Evolutionary conservation across 2,329 filamentous ascomycete genomes (phyloP).

Genomic region (Fusarium avenaceum): DNA sequence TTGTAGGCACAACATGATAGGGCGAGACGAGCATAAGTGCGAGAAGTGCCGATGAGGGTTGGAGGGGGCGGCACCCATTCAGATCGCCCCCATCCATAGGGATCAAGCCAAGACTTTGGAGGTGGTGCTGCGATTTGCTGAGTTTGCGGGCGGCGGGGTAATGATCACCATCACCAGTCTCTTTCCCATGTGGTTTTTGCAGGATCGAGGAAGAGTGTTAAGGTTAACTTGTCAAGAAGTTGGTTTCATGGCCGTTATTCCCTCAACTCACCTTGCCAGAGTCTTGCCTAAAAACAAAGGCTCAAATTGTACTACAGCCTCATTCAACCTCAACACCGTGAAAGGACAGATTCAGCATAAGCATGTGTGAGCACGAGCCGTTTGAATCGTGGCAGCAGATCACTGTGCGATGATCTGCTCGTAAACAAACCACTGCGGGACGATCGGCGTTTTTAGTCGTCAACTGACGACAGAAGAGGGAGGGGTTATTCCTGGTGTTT

Average conservation of each 20-base stretch:
- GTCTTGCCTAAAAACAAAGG: background rate
- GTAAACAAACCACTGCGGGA: conserved; percentile 21
- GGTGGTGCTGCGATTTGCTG: conserved; percentile 34
- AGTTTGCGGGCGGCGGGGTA: conserved; percentile 13
- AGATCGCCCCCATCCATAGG: conserved; percentile 32
- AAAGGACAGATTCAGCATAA: conserved; percentile 30
- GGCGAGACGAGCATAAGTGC: conserved; percentile 31
- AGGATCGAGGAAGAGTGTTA: conserved; percentile 4
- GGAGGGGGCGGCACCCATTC: conserved; percentile 38
- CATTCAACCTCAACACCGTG: conserved; percentile 7
- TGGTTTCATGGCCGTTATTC: too few relatives aligned
- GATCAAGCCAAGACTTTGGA: conserved; percentile 37
- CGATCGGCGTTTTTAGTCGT: conserved; percentile 36
- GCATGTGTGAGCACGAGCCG: conserved; percentile 37
- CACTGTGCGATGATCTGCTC: conserved; percentile 39
- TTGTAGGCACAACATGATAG: conserved; percentile 29
- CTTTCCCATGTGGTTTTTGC: conserved; percentile 8
- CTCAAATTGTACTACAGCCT: background rate
- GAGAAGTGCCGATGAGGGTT: conserved; percentile 44
- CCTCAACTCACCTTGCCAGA: background rate
- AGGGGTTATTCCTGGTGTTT: conserved; percentile 21
- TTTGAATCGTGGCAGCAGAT: conserved; percentile 42
- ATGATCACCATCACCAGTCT: conserved; percentile 24
- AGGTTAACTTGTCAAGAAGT: background rate
- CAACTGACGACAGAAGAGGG: conserved; percentile 25